A percentile compares a stretch with the other conserved stretches of the same genome.
Conservation (phyloP, 768 basidiomycete species). For the Podaxis sp. region DNA sequence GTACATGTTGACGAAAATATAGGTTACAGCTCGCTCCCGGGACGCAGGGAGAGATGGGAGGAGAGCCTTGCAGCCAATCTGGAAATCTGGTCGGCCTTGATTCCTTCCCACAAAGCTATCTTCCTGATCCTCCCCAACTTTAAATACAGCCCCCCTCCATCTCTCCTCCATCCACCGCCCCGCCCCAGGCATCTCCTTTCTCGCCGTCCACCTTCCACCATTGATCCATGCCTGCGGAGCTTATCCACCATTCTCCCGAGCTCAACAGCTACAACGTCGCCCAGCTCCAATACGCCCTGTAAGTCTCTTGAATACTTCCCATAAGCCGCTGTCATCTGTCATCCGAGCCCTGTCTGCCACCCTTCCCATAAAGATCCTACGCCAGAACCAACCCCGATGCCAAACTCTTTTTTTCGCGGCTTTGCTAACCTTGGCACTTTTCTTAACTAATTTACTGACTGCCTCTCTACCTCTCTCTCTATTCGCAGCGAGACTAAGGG, state of each 20-base stretch:
- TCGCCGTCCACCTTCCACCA: constrained; percentile 14
- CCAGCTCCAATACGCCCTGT: constrained; percentile 63
- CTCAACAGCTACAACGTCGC: constrained; percentile 61
- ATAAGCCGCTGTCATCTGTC: constrained; percentile 28
- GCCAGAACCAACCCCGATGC: constrained; percentile 1
- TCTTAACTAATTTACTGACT: constrained; percentile 17
- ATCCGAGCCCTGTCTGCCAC: constrained; percentile 24
- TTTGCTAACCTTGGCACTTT: constrained; percentile 16
- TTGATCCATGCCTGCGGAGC: constrained; percentile 57
- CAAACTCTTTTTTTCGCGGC: constrained; percentile 17
- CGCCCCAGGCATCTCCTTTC: constrained; percentile 9
- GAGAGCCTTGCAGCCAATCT: constrained; percentile 7
- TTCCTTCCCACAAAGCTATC: constrained; percentile 18
- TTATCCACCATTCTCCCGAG: constrained; percentile 34
- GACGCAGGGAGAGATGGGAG: constrained; percentile 3
- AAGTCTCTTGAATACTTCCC: constrained; percentile 27
- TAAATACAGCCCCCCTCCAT: constrained; percentile 25
- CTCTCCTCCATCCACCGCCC: constrained; percentile 5
- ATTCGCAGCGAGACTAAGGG: constrained; percentile 27
- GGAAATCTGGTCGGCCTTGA: constrained; percentile 9
- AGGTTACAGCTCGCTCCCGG: constrained; percentile 16
- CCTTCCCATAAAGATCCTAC: constrained; percentile 17
- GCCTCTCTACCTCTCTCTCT: constrained; percentile 12
- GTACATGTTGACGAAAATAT: constrained; percentile 24
- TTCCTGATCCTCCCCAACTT: constrained; percentile 19